Evolutionary conservation across 2,329 filamentous ascomycete genomes (phyloP).

Genomic region (Dichotomopilus funicola): DNA sequence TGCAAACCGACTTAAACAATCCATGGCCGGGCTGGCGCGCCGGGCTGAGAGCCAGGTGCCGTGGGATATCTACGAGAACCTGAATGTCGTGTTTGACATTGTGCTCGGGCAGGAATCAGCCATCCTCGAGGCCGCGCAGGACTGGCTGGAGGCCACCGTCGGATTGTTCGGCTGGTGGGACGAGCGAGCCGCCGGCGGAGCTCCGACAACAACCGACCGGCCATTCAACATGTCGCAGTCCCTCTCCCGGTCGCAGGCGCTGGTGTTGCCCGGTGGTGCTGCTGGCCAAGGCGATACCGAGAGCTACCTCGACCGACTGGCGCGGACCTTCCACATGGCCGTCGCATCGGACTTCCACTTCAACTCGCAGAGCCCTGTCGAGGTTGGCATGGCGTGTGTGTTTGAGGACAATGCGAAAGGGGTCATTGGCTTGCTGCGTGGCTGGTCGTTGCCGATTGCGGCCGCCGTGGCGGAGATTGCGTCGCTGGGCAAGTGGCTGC

Average conservation of each 20-base stretch:
- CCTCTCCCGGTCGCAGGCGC: conserved; percentile 35
- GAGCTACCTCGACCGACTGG: conserved; percentile 68
- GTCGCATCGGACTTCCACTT: conserved; percentile 67
- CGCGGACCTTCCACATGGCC: conserved; percentile 62
- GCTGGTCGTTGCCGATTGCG: conserved; percentile 75
- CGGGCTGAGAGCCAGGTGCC: conserved; percentile 82
- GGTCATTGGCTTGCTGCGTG: conserved; percentile 64
- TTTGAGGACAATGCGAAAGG: conserved; percentile 78
- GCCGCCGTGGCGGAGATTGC: conserved; percentile 77
- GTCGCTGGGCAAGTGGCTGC: conserved; percentile 76
- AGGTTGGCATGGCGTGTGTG: conserved; percentile 74
- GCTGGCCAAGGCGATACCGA: conserved; percentile 43
- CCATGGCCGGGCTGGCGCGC: conserved; percentile 60
- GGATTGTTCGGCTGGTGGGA: conserved; percentile 90
- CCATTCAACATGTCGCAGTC: conserved; percentile 19
- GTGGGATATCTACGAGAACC: conserved; percentile 81
- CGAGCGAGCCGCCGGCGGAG: conserved; percentile 48
- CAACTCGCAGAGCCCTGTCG: conserved; percentile 66
- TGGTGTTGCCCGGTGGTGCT: conserved; percentile 25
- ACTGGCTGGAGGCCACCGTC: conserved; percentile 87
- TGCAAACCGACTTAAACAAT: conserved; percentile 38
- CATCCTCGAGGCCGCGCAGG: conserved; percentile 70
- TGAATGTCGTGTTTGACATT: conserved; percentile 74
- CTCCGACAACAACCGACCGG: conserved; percentile 22
- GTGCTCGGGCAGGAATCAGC: conserved; percentile 68